Base-by-base conservation (phyloP, 805 yeast genomes). In the Kazachstania viticola region DNA sequence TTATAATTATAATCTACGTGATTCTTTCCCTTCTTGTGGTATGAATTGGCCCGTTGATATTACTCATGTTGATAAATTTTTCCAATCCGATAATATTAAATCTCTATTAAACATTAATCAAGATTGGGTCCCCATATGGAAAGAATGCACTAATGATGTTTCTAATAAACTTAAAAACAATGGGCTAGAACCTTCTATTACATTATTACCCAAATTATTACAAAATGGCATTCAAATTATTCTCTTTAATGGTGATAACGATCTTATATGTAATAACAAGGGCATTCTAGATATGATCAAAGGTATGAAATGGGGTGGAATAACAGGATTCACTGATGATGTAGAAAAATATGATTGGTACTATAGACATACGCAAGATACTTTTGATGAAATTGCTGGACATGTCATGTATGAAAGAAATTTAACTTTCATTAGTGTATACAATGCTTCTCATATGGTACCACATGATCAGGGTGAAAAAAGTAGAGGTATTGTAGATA, bases 401-500 rank as follows among this genome's bases (percentile, higher is more conserved):
- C 37, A 45, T 14, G 53, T 66, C 27, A 56, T 52, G 68, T 73
- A 38, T 44, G 87, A 75, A 29, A 65, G 82, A 40, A 82, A 83
- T 48, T 61, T 88, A 46, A 79, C 95, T 0, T 79, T 79, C 51
- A 73, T 81, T 21, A 72, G 73, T 35, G 72, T 88, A 2, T 71
- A 58, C 51, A 72, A 82, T 44, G 73, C 94, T 0, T 79, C 94
- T 3, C 97, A 91, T 51, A 88, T 91, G 97, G 91, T 85, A 17
- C 94, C 97, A 1, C 77, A 71, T 42, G 96, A 87, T 51, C 59
- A 71, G 32, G 80, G 91, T 2, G 72, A 66, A 28, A 65, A 70
- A 17, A 70, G 87, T 6, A 65, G 85, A 41, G 83, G 84, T 13
- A 56, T 87, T 38, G 58, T 85, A 25, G 85, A 83, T 33, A 51